These are phyloP conservation scores for Arctium minus DNA, from an alignment of 129 eudicot genomes.

Conservation along the genomic window DNA sequence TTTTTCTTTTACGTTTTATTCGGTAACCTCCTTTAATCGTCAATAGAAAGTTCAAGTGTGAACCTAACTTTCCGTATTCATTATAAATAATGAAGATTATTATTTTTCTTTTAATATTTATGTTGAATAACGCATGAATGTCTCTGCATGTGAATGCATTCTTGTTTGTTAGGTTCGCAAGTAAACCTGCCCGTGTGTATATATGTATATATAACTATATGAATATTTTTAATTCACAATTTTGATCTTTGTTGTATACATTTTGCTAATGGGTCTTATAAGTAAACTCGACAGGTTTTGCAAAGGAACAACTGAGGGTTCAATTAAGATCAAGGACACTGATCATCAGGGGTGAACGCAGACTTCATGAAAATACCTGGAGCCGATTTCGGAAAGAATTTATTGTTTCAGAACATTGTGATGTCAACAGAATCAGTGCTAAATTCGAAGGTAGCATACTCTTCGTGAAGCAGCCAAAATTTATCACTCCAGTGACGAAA, in stretches of 20 bases:
- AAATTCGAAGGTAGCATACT: conserved; percentile 51
- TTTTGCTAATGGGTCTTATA: not conserved
- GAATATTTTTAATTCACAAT: too few species aligned
- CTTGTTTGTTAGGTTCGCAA: too few species aligned
- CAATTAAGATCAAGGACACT: conserved; percentile 34
- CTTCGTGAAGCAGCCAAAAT: conserved; percentile 41
- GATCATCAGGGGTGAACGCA: conserved; percentile 48
- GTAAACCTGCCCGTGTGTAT: too few species aligned
- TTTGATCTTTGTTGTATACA: not conserved
- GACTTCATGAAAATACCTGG: conserved; percentile 25
- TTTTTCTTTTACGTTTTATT: not conserved
- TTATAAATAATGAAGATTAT: too few species aligned
- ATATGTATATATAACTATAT: too few species aligned
- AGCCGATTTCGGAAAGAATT: conserved; percentile 50
- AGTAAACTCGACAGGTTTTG: conserved; percentile 33
- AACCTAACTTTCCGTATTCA: too few species aligned
- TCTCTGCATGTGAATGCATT: too few species aligned
- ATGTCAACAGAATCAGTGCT: conserved; percentile 39
- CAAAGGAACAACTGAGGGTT: conserved; percentile 54
- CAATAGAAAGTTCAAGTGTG: too few species aligned
- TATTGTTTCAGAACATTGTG: conserved; percentile 34
- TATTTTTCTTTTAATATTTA: too few species aligned
- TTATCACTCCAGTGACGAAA: conserved; percentile 19
- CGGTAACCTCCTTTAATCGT: not conserved
- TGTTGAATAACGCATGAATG: too few species aligned